Percentiles rank a stretch among this genome's conserved stretches.
Conservation (phyloP, 2,329 filamentous ascomycete genomes). For the Talaromyces sp. region DNA sequence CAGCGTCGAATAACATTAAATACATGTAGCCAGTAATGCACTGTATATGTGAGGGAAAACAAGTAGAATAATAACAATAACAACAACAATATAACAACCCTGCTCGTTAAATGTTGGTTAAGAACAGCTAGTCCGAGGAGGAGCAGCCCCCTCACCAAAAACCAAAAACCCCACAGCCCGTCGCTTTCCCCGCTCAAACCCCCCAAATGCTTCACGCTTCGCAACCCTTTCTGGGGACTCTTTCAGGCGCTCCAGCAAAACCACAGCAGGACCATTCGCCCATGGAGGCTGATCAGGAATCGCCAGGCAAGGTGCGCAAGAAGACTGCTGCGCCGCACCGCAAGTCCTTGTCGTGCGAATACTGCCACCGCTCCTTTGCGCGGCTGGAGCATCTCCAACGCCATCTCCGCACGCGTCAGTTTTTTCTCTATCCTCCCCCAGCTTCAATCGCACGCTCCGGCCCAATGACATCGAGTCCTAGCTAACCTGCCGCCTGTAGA, state of each 20-base stretch:
- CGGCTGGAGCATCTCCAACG: constrained; percentile 48
- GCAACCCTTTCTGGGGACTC: background rate
- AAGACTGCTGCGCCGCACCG: constrained; percentile 36
- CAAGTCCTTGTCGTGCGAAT: constrained; percentile 46
- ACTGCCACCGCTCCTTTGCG: constrained; percentile 45
- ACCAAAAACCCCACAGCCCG: background rate
- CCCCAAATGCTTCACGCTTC: background rate
- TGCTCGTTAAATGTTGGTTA: too few species aligned
- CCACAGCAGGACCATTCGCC: background rate
- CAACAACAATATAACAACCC: too few species aligned
- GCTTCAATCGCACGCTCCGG: constrained; percentile 7
- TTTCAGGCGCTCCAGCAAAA: background rate
- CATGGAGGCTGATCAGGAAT: constrained; percentile 37
- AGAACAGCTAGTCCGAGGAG: background rate
- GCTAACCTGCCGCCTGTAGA: constrained; percentile 24
- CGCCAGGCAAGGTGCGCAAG: constrained; percentile 36
- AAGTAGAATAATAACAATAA: too few species aligned
- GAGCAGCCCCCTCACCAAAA: background rate
- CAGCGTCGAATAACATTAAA: too few species aligned
- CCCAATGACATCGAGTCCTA: background rate
- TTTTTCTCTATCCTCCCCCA: constrained; percentile 29
- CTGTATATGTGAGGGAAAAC: too few species aligned
- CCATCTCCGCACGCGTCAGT: constrained; percentile 48
- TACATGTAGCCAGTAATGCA: too few species aligned
- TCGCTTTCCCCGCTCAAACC: background rate